Evolutionary conservation across 2,329 filamentous ascomycete genomes (phyloP).

Genomic region (Teratosphaeria epicoccoides): DNA sequence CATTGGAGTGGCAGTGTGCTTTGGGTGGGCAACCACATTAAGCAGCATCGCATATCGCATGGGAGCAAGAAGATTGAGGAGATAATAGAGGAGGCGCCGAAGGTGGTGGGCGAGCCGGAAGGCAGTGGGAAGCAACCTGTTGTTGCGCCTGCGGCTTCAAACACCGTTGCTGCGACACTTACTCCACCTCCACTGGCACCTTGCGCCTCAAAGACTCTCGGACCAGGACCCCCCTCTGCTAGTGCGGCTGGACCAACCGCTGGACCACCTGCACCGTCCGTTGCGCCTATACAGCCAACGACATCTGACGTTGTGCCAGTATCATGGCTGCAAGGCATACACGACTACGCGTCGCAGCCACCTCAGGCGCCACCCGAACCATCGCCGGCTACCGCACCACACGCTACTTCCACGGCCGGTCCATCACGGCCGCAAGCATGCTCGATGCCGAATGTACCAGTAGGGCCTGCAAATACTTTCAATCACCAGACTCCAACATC

Average conservation of each 20-base stretch:
- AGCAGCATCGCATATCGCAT: constrained; percentile 37
- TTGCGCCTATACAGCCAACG: constrained; percentile 9
- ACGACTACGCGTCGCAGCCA: constrained; percentile 30
- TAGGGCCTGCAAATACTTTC: not conserved
- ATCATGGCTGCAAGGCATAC: constrained; percentile 35
- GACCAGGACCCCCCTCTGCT: not conserved
- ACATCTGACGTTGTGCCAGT: constrained; percentile 14
- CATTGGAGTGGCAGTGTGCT: constrained; percentile 89
- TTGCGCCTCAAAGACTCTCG: constrained; percentile 2
- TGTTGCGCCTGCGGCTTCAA: not conserved
- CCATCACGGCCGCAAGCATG: not conserved
- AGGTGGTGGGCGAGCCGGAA: constrained; percentile 2
- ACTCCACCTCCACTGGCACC: constrained; percentile 3
- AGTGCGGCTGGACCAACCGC: not conserved
- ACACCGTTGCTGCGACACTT: not conserved
- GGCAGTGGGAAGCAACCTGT: constrained; percentile 1
- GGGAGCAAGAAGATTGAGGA: constrained; percentile 20
- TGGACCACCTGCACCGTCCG: not conserved
- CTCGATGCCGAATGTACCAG: not conserved
- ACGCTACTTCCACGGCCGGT: not conserved
- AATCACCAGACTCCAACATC: constrained; percentile 5
- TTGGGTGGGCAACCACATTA: constrained; percentile 66
- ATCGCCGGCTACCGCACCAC: not conserved
- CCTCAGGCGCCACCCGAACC: constrained; percentile 11
- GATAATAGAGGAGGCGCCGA: constrained; percentile 13